Evolutionary conservation across 257 asterid species (phyloP).

Genomic region (Cordia subcordata): DNA sequence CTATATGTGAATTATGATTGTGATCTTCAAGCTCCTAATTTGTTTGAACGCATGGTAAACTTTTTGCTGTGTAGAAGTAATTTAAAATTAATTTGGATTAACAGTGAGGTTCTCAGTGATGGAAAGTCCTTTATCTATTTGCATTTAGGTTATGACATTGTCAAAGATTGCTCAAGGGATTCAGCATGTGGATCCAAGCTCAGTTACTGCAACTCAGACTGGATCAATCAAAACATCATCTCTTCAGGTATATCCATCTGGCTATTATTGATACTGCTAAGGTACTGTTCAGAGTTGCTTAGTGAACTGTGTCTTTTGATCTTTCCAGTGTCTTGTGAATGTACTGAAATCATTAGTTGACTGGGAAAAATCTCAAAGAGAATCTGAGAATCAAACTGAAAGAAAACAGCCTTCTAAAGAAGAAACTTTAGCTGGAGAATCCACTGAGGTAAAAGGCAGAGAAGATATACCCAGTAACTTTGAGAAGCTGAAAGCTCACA

Average conservation of each 20-base stretch:
- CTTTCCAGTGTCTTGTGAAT: slow-evolving; percentile 70
- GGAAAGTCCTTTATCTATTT: slow-evolving; percentile 21
- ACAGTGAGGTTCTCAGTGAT: slow-evolving; percentile 6
- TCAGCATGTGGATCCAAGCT: slow-evolving; percentile 68
- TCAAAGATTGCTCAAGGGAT: slow-evolving; percentile 94
- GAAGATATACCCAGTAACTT: slow-evolving; percentile 75
- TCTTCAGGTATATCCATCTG: slow-evolving; percentile 58
- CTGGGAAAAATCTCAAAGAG: slow-evolving; percentile 81
- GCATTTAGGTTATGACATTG: slow-evolving; percentile 60
- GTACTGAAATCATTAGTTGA: slow-evolving; percentile 79
- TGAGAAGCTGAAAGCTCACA: slow-evolving; percentile 95
- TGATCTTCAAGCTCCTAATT: slow-evolving; percentile 95
- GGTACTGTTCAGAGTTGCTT: slow-evolving; percentile 11
- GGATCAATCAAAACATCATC: slow-evolving; percentile 82
- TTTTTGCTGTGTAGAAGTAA: slow-evolving; percentile 1
- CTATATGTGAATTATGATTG: slow-evolving; percentile 96
- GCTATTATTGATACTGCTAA: slow-evolving; percentile 5
- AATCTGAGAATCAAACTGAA: slow-evolving; percentile 42
- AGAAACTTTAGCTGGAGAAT: slow-evolving; percentile 47
- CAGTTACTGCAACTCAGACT: slow-evolving; percentile 70
- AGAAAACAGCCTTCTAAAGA: slow-evolving; percentile 36
- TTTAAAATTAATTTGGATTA: slow-evolving; percentile 8
- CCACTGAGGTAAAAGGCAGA: slow-evolving; percentile 52
- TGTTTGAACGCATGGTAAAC: slow-evolving; percentile 85
- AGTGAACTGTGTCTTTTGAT: slow-evolving; percentile 20